Percentiles rank a stretch among this genome's conserved stretches.
Conservation (phyloP, 2,329 filamentous ascomycete genomes). For the Venturia pyrina region DNA sequence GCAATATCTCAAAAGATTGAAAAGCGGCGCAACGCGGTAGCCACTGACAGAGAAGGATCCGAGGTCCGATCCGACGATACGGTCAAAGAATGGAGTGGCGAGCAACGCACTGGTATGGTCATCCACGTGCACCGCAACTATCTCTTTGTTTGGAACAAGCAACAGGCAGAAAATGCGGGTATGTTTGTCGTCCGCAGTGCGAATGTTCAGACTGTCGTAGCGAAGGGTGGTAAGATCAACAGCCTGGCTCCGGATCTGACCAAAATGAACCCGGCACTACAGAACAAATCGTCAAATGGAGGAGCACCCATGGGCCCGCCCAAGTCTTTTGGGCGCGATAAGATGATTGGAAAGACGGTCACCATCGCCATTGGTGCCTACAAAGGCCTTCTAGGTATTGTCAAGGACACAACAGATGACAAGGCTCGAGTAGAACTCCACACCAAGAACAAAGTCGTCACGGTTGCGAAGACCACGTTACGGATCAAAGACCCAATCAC, state of each 20-base stretch:
- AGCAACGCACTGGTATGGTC: constrained; percentile 77
- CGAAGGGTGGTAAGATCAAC: constrained; percentile 76
- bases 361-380: constrained; percentile 77
- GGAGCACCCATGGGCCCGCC: constrained; percentile 47
- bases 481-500: constrained; percentile 72
- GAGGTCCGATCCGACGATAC: constrained; percentile 89
- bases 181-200: constrained; percentile 80
- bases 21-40: constrained; percentile 72
- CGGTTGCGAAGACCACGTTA: constrained; percentile 71
- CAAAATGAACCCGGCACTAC: constrained; percentile 85
- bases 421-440: constrained; percentile 86
- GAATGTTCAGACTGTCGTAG: constrained; percentile 84
- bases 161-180: constrained; percentile 75
- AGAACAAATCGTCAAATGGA: constrained; percentile 53
- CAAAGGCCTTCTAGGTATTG: constrained; percentile 88
- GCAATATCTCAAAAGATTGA: constrained; percentile 86
- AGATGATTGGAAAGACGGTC: constrained; percentile 82
- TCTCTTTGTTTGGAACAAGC: constrained; percentile 79
- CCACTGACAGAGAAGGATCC: constrained; percentile 84
- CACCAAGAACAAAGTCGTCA: constrained; percentile 86
- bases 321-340: constrained; percentile 58
- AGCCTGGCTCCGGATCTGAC: constrained; percentile 67
- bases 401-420: constrained; percentile 85
- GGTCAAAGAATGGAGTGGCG: constrained; percentile 80
- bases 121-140: constrained; percentile 91